These are phyloP conservation scores for Globisporangium emineosum DNA, from an alignment of 352 stramenopile species.

Conservation along the genomic window DNA sequence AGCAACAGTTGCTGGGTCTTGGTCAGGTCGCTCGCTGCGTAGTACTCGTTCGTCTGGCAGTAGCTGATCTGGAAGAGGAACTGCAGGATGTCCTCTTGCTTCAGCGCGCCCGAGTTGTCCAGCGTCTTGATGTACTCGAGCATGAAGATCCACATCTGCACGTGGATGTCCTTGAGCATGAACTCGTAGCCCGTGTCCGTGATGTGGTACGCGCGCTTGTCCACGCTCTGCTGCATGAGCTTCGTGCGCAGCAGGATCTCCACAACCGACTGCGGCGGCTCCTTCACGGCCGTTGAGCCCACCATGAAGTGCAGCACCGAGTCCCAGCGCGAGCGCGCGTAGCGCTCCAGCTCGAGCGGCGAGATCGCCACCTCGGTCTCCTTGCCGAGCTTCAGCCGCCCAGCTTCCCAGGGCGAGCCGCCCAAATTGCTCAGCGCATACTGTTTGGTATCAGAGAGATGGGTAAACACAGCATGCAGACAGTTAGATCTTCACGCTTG, in stretches of 20 bases:
- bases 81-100: conserved; percentile 84
- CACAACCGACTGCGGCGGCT: conserved; percentile 60
- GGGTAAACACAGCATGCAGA: too few species aligned
- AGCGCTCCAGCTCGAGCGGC: conserved; percentile 51
- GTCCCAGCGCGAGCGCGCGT: conserved; percentile 61
- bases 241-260: conserved; percentile 73
- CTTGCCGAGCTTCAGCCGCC: conserved; percentile 37
- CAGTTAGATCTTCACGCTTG: too few species aligned
- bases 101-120: conserved; percentile 63
- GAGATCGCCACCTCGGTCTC: conserved; percentile 46
- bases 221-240: conserved; percentile 58
- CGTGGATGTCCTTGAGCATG: conserved; percentile 90
- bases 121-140: conserved; percentile 87
- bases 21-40: conserved; percentile 76
- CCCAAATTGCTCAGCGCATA: conserved; percentile 66
- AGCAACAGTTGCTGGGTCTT: conserved; percentile 74
- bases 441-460: conserved; percentile 17
- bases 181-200: conserved; percentile 90
- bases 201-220: conserved; percentile 74
- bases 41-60: conserved; percentile 84
- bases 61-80: conserved; percentile 91
- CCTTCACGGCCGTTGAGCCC: conserved; percentile 60
- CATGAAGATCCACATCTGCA: conserved; percentile 92
- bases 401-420: conserved; percentile 71
- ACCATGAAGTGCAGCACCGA: conserved; percentile 79